These are phyloP conservation scores for Kwoniella pini DNA, from an alignment of 768 basidiomycete species.

Conservation along the genomic window DNA sequence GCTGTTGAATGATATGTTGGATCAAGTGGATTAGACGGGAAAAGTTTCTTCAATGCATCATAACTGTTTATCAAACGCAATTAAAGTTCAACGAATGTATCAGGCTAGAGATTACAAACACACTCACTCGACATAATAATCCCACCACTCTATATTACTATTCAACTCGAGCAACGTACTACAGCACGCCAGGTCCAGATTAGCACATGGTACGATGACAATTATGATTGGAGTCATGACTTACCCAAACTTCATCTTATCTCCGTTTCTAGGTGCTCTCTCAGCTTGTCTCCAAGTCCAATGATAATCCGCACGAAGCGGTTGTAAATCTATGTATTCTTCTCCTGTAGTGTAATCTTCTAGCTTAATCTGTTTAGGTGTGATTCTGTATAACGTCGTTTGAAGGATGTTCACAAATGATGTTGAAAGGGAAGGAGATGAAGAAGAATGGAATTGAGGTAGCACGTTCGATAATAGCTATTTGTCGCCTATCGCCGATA, in stretches of 20 bases:
- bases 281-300: constrained; percentile 38
- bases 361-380: neutral
- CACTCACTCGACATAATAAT: constrained; percentile 55
- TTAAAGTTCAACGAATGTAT: too few relatives aligned
- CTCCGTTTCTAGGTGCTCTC: constrained; percentile 31
- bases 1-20: constrained; percentile 47
- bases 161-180: constrained; percentile 55
- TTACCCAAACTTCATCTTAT: constrained; percentile 55
- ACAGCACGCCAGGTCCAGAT: neutral
- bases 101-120: neutral
- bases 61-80: constrained; percentile 44
- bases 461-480: constrained; percentile 5
- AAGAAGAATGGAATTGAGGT: constrained; percentile 8
- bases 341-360: constrained; percentile 3
- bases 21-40: constrained; percentile 52
- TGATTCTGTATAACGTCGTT: neutral
- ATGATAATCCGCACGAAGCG: constrained; percentile 5
- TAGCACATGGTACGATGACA: neutral
- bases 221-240: constrained; percentile 9
- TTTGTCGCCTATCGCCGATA: neutral
- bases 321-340: constrained; percentile 17
- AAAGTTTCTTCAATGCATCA: constrained; percentile 55
- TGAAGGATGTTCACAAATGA: neutral
- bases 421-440: neutral
- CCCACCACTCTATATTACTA: constrained; percentile 55